Conservation (phyloP, 139 green algal species). For the Ettlia oleoabundans region DNA sequence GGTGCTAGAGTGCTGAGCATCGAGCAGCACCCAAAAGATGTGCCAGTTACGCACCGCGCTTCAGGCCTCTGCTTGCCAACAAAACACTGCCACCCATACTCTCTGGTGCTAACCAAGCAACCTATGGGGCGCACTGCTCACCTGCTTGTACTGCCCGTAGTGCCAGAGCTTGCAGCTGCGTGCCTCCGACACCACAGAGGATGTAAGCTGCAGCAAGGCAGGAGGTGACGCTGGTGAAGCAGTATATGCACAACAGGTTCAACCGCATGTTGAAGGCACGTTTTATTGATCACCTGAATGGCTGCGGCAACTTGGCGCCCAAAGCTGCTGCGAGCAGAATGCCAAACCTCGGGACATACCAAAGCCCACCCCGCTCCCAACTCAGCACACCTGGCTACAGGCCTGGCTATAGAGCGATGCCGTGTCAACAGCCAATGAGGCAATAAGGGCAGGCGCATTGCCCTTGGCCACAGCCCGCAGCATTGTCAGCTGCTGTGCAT, state of each 20-base stretch:
- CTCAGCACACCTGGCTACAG: conserved; percentile 7
- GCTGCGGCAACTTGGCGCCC: neutral
- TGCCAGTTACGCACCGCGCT: too few species aligned
- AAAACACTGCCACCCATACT: too few species aligned
- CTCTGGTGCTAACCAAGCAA: too few species aligned
- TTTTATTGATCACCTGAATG: neutral
- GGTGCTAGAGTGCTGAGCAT: too few species aligned
- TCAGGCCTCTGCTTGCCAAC: too few species aligned
- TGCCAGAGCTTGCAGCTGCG: conserved; percentile 25
- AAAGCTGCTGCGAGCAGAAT: neutral
- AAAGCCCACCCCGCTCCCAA: neutral
- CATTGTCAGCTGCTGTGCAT: conserved; percentile 57
- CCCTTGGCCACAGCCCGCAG: conserved; percentile 59
- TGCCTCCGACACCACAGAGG: neutral
- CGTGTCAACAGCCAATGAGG: conserved; percentile 45
- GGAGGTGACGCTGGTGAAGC: neutral
- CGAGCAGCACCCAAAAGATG: too few species aligned
- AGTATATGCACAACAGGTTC: neutral
- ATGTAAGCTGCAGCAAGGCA: neutral
- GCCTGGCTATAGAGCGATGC: conserved; percentile 38
- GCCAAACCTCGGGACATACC: neutral
- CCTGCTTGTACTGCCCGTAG: conserved; percentile 50
- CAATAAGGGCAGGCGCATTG: conserved; percentile 49
- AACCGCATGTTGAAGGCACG: too few species aligned
- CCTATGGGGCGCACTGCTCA: too few species aligned